phyloP scores from a whole-genome alignment of 495 filamentous ascomycete species.

The Physcia stellaris region DNA sequence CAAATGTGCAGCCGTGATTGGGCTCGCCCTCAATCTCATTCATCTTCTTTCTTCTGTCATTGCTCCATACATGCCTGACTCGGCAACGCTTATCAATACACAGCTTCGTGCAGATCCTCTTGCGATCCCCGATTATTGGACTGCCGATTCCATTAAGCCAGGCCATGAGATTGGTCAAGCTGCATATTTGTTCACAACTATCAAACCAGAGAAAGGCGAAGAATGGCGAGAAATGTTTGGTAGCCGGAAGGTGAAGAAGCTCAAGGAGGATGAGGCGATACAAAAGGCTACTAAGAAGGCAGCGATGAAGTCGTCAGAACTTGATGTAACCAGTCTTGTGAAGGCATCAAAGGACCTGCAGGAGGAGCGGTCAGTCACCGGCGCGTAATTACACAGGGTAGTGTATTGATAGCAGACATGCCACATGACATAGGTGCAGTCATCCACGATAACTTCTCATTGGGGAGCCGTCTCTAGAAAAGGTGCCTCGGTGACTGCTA shows the following conservation, averaged over 20 bases:
- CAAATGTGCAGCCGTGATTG: constrained; percentile 61
- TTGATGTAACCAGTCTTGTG: too few relatives aligned
- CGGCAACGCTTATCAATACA: constrained; percentile 55
- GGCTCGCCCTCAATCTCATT: constrained; percentile 67
- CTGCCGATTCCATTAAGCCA: constrained; percentile 33
- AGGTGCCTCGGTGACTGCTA: too few relatives aligned
- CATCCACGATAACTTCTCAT: too few relatives aligned
- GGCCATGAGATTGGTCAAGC: constrained; percentile 76
- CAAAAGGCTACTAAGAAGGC: constrained; percentile 39
- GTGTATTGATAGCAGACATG: too few relatives aligned
- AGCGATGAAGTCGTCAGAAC: too few relatives aligned
- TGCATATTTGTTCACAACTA: constrained; percentile 68
- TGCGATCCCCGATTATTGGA: constrained; percentile 47
- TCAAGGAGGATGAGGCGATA: constrained; percentile 52
- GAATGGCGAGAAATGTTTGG: constrained; percentile 76
- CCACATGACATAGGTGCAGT: too few relatives aligned
- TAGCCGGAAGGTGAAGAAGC: constrained; percentile 49
- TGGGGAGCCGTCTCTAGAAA: too few relatives aligned
- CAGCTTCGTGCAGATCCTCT: constrained; percentile 56
- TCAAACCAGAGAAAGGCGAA: constrained; percentile 66
- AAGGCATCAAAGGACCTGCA: too few relatives aligned
- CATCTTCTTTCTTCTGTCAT: constrained; percentile 65
- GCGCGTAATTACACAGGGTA: too few relatives aligned
- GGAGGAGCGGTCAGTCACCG: too few relatives aligned
- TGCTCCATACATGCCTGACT: constrained; percentile 75